Base-by-base conservation (phyloP, 805 yeast genomes). In the Wickerhamiella lipophila region DNA sequence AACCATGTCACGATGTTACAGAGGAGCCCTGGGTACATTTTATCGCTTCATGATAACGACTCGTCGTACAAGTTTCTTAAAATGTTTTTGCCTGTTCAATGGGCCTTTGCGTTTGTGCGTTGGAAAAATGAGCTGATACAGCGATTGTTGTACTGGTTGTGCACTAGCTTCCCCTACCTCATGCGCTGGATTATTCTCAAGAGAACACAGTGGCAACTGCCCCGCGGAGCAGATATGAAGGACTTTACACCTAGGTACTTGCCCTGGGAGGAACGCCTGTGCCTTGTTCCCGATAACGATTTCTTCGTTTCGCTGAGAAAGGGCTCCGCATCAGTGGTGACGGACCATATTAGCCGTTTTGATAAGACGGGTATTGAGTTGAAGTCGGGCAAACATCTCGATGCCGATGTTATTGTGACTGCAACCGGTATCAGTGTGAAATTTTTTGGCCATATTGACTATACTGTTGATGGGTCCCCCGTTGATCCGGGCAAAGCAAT, bases 221-320 rank as follows among this genome's bases (percentile, higher is more conserved):
- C 32, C 8, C 19, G 12, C 3, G 29, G 26, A 21, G 15, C 27
- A 12, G 29, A 29, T 21, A 27, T 27, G 36, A 19, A 42, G 9
- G 26, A 29, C 16, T 42, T 27, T 8, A 29, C 35, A 3, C 46
- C 46, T 5, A 34, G 46, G 13, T 42, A 42, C 18, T 8, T 18
- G 12, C 46, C 46, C 11, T 42, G 46, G 46, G 36, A 42, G 26
- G 46, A 42, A 15, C 46, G 46, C 2, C 26, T 42, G 23, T 42
- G 46, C 26, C 16, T 42, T 21, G 27, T 42, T 30, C 46, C 46
- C 23, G 36, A 42, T 18, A 30, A 30, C n/a, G 46, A 42, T 30
- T 12, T 42, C 15, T 42, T 42, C 16, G 16, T 5, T 3, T 13
- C 9, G 3, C 8, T 42, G n/a, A n/a, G 46, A 9, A 15, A n/a